Base-by-base conservation (phyloP, 176 grass and related monocot genomes). In the Triticum urartu region DNA sequence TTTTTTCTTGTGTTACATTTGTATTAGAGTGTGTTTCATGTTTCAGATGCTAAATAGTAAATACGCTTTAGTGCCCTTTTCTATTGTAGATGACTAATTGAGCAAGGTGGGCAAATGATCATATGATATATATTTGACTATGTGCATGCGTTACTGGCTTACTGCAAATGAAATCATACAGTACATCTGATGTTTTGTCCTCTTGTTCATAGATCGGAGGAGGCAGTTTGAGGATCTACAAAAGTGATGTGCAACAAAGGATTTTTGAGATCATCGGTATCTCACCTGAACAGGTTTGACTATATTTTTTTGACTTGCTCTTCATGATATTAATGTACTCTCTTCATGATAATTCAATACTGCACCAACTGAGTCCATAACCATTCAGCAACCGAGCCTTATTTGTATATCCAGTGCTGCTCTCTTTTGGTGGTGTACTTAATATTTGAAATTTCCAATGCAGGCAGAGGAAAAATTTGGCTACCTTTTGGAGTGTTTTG, bases 381-480 rank as follows among this genome's bases (percentile, higher is more conserved):
- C 18, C 18, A 59, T 59, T 59, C 56, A 59, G 56, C 0, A 59
- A 9, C 56, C 0, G 18, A 59, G 7, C 7, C 6, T 15, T 21
- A 50, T 59, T 92, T 35, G 15, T 69, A 52, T 64, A 80, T 70
- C 50, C 71, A 43, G 6, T 56, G 10, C 20, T 64, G n/a, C 69
- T 32, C 13, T 79, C 34, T 48, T 73, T 87, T 78, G 24, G 32
- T 3, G 2, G 59, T 39, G 25, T 75, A 66, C 40, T 64, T 69
- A 9, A 40, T 11, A 34, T 83, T 69, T 3, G 26, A 43, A 75
- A 21, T 76, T 71, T 83, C 61, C 3, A 22, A 75, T 77, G 60
- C 75, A 95, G 97, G 94, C 97, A 22, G 94, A 95, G 88, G 97
- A 98, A 63, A 98, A 98, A 84, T 98, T 98, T 79, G 97, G 97